phyloP scores from a whole-genome alignment of 164 flowering plant species.

The Aristolochia californica region DNA sequence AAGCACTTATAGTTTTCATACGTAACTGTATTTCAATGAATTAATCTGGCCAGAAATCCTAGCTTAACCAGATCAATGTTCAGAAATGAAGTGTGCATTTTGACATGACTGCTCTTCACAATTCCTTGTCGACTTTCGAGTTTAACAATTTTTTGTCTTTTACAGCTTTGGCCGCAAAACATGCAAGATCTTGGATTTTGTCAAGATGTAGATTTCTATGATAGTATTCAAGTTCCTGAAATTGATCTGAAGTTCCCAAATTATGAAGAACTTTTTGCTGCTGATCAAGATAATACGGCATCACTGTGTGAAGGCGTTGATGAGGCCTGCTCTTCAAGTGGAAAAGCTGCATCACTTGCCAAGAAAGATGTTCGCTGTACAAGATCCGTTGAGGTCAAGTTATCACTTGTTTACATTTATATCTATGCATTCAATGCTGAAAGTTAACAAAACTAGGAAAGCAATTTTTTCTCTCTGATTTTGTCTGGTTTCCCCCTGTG shows the following conservation, averaged over 20 bases:
- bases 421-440: no score
- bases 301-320: constrained; percentile 21
- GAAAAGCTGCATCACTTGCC: constrained; percentile 21
- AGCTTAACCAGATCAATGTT: no score
- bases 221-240: constrained; percentile 62
- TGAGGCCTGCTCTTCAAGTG: constrained; percentile 18
- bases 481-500: no score
- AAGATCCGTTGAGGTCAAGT: constrained; percentile 27
- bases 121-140: not conserved
- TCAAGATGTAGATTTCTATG: constrained; percentile 38
- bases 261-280: constrained; percentile 57
- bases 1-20: no score
- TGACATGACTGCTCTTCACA: not conserved
- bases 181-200: constrained; percentile 77
- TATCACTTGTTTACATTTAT: not conserved
- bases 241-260: constrained; percentile 57
- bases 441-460: no score
- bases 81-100: not conserved
- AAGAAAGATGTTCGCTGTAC: constrained; percentile 17
- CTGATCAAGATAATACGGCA: constrained; percentile 35
- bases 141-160: not conserved
- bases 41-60: no score
- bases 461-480: no score
- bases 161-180: constrained; percentile 71
- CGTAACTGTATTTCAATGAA: no score